Percentiles rank a stretch among this genome's conserved stretches.
Evolutionary conservation across 2,329 filamentous ascomycete species (phyloP).

Genomic region (Paraphaeosphaeria minitans): DNA sequence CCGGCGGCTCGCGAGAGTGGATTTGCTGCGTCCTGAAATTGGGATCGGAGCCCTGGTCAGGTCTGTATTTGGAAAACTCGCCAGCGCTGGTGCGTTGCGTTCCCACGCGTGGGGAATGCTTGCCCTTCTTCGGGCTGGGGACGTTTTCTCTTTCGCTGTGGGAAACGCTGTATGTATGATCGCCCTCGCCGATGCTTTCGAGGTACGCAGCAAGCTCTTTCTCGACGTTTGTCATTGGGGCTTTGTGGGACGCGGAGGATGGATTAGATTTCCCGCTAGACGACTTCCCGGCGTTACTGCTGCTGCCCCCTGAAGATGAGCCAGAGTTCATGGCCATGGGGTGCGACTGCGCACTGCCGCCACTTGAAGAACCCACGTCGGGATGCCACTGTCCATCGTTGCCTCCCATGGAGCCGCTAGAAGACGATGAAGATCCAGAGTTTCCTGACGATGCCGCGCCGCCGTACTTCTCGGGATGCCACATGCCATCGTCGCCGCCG

Average conservation of each 20-base stretch:
- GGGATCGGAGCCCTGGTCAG: background rate
- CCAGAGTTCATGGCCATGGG: background rate
- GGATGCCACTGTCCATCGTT: slow-evolving; percentile 24
- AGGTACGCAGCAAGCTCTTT: slow-evolving; percentile 27
- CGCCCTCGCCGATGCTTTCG: slow-evolving; percentile 12
- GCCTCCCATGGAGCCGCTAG: background rate
- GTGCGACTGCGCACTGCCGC: slow-evolving; percentile 1
- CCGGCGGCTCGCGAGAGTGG: background rate
- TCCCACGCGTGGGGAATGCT: background rate
- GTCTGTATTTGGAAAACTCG: background rate
- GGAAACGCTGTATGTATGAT: background rate
- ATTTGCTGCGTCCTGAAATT: slow-evolving; percentile 2
- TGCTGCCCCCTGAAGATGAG: background rate
- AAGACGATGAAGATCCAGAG: background rate
- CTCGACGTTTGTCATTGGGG: slow-evolving; percentile 14
- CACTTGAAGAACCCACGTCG: background rate
- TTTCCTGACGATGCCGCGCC: background rate
- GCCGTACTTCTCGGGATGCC: background rate
- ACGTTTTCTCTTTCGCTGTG: background rate
- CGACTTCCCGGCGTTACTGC: background rate
- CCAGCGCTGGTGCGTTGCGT: background rate
- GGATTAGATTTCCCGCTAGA: background rate
- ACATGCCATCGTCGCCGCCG: slow-evolving; percentile 1
- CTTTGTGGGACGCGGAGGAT: background rate
- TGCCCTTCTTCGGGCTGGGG: background rate